Base-by-base conservation (phyloP, 257 asterid genomes). In the Apocynum venetum region DNA sequence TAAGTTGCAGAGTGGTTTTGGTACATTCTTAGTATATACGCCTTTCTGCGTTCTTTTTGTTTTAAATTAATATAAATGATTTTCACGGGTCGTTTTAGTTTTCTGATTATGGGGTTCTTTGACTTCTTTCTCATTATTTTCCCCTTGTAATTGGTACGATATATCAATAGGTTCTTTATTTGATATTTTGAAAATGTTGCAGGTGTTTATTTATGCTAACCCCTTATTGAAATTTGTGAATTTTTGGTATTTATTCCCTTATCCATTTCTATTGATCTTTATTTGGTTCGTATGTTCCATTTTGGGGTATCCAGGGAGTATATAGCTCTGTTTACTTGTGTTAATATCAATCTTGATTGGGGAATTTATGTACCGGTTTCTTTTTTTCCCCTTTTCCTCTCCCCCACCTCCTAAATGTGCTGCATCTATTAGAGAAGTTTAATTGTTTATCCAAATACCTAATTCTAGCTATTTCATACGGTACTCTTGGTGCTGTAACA, bases 401-500 rank as follows among this genome's bases (percentile, higher is more conserved):
- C 4, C 7, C 8, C 49, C 4, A 2, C 49, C 7, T 46, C 31
- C 31, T 55, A 15, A 10, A 5, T 4, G 20, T 5, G 38, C 6
- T 44, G 20, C 38, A 13, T 56, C 61, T 71, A 65, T 19, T 78
- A 17, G 13, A 43, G 9, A 1, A 63, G 13, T 57, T 78, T 35
- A 8, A 72, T 7, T 44, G 40, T 76, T 53, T 43, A 41, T 59
- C 9, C 51, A 7, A 68, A 77, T 11, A 41, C 55, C 51, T 68
- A 57, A 67, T 35, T 13, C 14, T 47, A 15, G 11, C 41, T 41
- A 19, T 43, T 74, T 78, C 41, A 56, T 73, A 55, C 41, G 47
- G 79, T 80, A 51, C 47, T 55, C 57, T 78, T 80, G 61, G 49
- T 59, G 67, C 60, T 14, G 72, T 77, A 57, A 51, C 85, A 96